phyloP scores from a whole-genome alignment of 2,329 filamentous ascomycete species.

The Sphaceloma murrayae region DNA sequence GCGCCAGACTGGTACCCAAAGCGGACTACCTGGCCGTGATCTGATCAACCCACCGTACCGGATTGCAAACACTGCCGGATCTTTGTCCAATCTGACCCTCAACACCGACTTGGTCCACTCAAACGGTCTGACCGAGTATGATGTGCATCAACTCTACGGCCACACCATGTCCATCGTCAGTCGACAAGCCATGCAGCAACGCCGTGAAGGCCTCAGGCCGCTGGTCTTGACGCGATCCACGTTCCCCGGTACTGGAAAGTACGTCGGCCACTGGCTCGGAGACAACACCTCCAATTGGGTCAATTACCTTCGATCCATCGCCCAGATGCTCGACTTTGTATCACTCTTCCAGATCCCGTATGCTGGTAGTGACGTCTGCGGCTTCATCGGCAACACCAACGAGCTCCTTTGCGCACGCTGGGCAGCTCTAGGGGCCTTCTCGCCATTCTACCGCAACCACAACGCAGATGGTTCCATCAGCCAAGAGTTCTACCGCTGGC shows the following conservation, averaged over 20 bases:
- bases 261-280: slow-evolving; percentile 53
- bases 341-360: slow-evolving; percentile 41
- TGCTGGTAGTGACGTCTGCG: slow-evolving; percentile 58
- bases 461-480: slow-evolving; percentile 44
- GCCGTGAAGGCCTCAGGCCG: slow-evolving; percentile 55
- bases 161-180: slow-evolving; percentile 63
- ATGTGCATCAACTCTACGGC: slow-evolving; percentile 70
- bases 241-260: slow-evolving; percentile 59
- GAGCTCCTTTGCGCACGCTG: slow-evolving; percentile 66
- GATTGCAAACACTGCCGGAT: slow-evolving; percentile 52
- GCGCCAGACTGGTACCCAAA: slow-evolving; percentile 18
- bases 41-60: slow-evolving; percentile 56
- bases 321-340: slow-evolving; percentile 38
- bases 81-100: slow-evolving; percentile 42
- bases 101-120: slow-evolving; percentile 59
- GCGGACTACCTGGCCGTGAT: slow-evolving; percentile 54
- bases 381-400: slow-evolving; percentile 58
- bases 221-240: slow-evolving; percentile 67
- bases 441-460: slow-evolving; percentile 69
- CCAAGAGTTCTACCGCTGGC: slow-evolving; percentile 68
- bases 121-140: slow-evolving; percentile 59
- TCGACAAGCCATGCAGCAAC: slow-evolving; percentile 54
- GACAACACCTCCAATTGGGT: slow-evolving; percentile 42
- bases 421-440: slow-evolving; percentile 63
- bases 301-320: slow-evolving; percentile 36